phyloP scores from a whole-genome alignment of 768 basidiomycete species.

The Phallus indusiatus region DNA sequence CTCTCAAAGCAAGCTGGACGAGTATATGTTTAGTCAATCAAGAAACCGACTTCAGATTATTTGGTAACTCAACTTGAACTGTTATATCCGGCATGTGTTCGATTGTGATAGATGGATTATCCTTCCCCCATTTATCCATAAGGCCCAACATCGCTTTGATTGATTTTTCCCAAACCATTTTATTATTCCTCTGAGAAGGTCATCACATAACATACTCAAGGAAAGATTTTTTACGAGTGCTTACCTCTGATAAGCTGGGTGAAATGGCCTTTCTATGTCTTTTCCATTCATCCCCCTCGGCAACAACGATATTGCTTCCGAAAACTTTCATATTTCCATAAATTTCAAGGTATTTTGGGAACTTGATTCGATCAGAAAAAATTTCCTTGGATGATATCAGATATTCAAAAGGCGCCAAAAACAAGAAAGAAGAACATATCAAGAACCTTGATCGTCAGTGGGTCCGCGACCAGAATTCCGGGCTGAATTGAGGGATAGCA shows the following conservation, averaged over 20 bases:
- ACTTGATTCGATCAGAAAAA: constrained; percentile 36
- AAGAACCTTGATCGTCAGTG: constrained; percentile 3
- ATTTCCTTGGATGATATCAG: constrained; percentile 33
- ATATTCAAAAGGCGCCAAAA: neutral
- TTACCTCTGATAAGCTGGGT: constrained; percentile 61
- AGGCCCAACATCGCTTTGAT: constrained; percentile 34
- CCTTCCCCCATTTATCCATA: constrained; percentile 40
- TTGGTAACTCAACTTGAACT: constrained; percentile 31
- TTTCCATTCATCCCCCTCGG: constrained; percentile 60
- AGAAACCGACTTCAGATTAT: neutral
- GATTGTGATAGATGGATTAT: constrained; percentile 28
- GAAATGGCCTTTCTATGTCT: constrained; percentile 53
- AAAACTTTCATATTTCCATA: constrained; percentile 41
- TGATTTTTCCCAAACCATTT: constrained; percentile 40
- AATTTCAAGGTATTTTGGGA: constrained; percentile 43
- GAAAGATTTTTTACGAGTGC: neutral
- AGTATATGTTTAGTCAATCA: neutral
- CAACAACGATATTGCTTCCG: constrained; percentile 54
- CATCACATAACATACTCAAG: neutral
- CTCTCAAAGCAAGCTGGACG: constrained; percentile 41
- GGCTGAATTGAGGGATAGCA: neutral
- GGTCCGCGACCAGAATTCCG: constrained; percentile 1
- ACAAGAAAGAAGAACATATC: too few species aligned
- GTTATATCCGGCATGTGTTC: constrained; percentile 45
- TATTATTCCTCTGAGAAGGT: constrained; percentile 22